These are phyloP conservation scores for Coffea humblotiana DNA, from an alignment of 305 asterid genomes.

Conservation along the genomic window DNA sequence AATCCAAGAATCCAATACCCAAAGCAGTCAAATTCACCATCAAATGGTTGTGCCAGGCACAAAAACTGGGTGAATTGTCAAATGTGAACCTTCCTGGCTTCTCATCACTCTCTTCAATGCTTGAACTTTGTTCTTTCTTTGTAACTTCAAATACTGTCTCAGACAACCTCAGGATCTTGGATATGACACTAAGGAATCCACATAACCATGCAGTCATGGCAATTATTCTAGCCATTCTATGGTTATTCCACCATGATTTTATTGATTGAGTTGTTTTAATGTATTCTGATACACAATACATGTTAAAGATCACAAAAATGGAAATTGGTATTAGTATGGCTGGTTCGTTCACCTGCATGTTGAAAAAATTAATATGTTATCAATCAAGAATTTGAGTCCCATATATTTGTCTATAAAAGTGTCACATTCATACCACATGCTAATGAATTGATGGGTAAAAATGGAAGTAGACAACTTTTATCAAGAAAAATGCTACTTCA, in stretches of 20 bases:
- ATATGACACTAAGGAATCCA: slow-evolving; percentile 26
- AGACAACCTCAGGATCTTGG: slow-evolving; percentile 27
- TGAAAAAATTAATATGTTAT: not conserved
- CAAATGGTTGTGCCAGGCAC: slow-evolving; percentile 31
- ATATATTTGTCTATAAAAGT: too few relatives aligned
- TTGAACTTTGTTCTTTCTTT: slow-evolving; percentile 19
- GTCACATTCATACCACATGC: too few relatives aligned
- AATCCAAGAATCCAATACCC: slow-evolving; percentile 14
- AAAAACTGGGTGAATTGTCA: slow-evolving; percentile 30
- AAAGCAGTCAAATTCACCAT: slow-evolving; percentile 29
- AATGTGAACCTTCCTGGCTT: slow-evolving; percentile 34
- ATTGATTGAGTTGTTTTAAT: slow-evolving; percentile 14
- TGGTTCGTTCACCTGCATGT: slow-evolving; percentile 31
- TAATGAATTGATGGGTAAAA: too few relatives aligned
- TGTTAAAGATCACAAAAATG: slow-evolving; percentile 24
- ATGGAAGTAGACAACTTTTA: too few relatives aligned
- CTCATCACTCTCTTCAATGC: not conserved
- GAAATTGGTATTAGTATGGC: slow-evolving; percentile 21
- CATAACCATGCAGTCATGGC: slow-evolving; percentile 34
- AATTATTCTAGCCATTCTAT: slow-evolving; percentile 28
- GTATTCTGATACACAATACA: slow-evolving; percentile 31
- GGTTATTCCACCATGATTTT: slow-evolving; percentile 41
- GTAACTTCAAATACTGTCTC: slow-evolving; percentile 35
- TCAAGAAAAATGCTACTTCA: too few relatives aligned
- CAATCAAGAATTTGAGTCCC: not conserved